Evolutionary conservation across 371 early-diverging fungal genomes (phyloP), one percentile per base, ranked within the genome.

Genomic region (Blakeslea trispora): DNA sequence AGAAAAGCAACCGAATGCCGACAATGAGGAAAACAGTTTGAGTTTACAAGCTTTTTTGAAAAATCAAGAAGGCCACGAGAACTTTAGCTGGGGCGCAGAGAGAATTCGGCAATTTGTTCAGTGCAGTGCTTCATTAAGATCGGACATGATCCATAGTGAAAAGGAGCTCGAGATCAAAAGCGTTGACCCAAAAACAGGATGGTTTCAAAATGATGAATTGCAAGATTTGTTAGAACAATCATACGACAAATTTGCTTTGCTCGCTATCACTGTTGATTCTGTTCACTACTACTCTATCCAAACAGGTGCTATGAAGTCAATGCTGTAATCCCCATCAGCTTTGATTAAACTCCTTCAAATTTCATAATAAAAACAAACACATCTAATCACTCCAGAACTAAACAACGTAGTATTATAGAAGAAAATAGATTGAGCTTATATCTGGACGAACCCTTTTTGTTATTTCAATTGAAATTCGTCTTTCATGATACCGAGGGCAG

Each of bases 61-160:
- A 28, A 59, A 59, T 21, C 49, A 58, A 32, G 14, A 47, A n/a
- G 19, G 19, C 9, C 56, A 41, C 15, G 43, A 47, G 5, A 21
- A 23, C 3, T 71, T 73, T 46, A 60, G 62, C 41, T 77, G 74
- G 77, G 62, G 71, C 35, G 67, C 66, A 13, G 74, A 77, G 54
- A 50, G 74, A n/a, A 47, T 64, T 21, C 64, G 66, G 47, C 66
- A 66, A 4, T 77, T 66, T 54, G 53, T 61, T 13, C 55, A 55
- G 17, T 45, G 56, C 37, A 45, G 45, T 22, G 18, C 57, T 11
- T 11, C 41, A 0, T 42, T 68, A 52, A 44, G 60, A 49, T 40
- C 47, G 21, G 21, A 66, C 1, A 56, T 61, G 56, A 32, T 45
- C 0, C 21, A 28, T 34, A 39, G 48, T 17, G 22, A 51, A 13